Evolutionary conservation across 495 filamentous ascomycete genomes (phyloP), one percentile per base, ranked within the genome.

Genomic region (Aspergillus affinis): DNA sequence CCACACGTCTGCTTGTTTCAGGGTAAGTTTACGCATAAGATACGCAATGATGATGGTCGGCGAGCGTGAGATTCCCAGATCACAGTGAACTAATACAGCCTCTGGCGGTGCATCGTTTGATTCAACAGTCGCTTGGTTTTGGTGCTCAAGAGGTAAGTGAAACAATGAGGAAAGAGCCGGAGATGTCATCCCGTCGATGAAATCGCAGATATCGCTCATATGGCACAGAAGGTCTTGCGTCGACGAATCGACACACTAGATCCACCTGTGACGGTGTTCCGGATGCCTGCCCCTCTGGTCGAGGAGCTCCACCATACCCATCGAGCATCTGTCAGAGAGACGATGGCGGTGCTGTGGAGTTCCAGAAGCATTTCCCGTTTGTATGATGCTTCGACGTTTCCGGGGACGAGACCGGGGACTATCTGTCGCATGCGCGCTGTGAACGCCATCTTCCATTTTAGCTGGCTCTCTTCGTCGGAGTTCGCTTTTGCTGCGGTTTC

Each of bases 151-250:
- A 19, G 58, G 59, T 23, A 71, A 60, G 19, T 65, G 61, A 52
- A 18, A 52, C 20, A 45, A 60, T 26, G 61, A 70, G 0, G 18
- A 49, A 46, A 69, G 59, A 44, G 36, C 54, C n/a, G 67, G 62
- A 4, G 62, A 67, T 48, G 62, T 64, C 63, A 69, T 66, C 19
- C 65, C 55, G 57, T 78, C 70, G 55, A 77, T 79, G 30, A 77
- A 77, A 65, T 78, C 70, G 63, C 75, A 77, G 19, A 73, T 72
- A 19, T 65, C 59, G 13, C 49, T 59, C 61, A 79, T 63, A 58
- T 72, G 36, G 17, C 17, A 36, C 6, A 78, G 60, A 20, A 77
- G 62, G 58, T 77, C 73, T 27, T 76, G 70, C 1, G 69, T 74
- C 12, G 70, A 64, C 21, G 62, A 66, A 58, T 79, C 76, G 36